Evolutionary conservation across 768 basidiomycete genomes (phyloP), one percentile per base, ranked within the genome.

Genomic region (Infundibulicybe gibba): DNA sequence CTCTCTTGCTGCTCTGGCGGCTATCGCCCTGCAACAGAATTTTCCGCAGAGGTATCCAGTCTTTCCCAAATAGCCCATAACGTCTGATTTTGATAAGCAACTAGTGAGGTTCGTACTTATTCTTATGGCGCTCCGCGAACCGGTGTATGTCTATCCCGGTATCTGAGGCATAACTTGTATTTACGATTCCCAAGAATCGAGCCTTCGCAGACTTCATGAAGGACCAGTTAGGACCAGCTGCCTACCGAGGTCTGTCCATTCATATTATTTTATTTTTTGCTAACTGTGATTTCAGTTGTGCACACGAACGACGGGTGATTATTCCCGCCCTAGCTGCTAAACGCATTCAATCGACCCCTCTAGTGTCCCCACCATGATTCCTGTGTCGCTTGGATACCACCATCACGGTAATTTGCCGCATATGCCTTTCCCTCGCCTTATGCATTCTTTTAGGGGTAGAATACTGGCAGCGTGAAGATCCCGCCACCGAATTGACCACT

Each of bases 321-420:
- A 31, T 6, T 21, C 16, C 15, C 9, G 41, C 32, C 3, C 40
- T 32, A 16, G 19, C 21, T 11, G 16, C 47, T 35, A 35, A 14
- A 32, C 13, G 5, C 8, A 14, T 21, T 5, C 4, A 1, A 47
- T 25, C 25, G 25, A 25, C 25, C 25, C 25, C 25, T 8, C 25
- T 25, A 79, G 79, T 5, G 76, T 79, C 9, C 76, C 77, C 1
- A 80, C 77, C 0, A 68, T 78, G 41, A 74, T 80, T 25, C 73
- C 77, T 0, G 69, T 52, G 3, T 54, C 54, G 2, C 50, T 79
- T 8, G 78, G 78, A 5, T 81, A 80, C 57, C 71, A 69, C 45
- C 79, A 81, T 47, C 77, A 80, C 48, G 78, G 79, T 73, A 44
- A 32, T 40, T 13, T 25, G 6, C 14, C 10, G 25, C 3, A 3